Evolutionary conservation across 306 rosid species (phyloP), one percentile per base, ranked within the genome.

Genomic region (Casuarina glauca): DNA sequence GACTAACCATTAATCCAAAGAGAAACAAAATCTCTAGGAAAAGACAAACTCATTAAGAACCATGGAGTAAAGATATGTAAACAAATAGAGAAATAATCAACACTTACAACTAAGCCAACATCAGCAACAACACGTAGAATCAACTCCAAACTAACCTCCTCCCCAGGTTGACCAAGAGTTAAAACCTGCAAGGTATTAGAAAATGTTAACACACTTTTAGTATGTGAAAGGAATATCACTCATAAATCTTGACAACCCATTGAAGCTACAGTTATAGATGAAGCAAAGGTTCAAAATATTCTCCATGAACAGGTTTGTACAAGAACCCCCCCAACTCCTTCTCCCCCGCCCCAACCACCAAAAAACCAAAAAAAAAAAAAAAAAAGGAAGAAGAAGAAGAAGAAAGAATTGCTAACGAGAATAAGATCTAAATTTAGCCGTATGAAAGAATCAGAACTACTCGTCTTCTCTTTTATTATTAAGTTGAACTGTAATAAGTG

Each of bases 41-140:
- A 79, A 62, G 17, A 12, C 36, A 41, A 46, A 39, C 16, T 2
- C 7, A 32, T 16, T 4, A 36, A 32, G n/a, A 17, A 36, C 12
- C 57, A 70, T 17, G 13, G 9, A 9, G 71, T 36, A 58, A 50
- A 63, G 76, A 82, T 76, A 77, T 75, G 61, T 4, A 32, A 13
- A 12, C 6, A 60, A 6, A 68, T n/a, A 70, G 17, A 43, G 72
- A 39, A 49, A 44, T 16, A 58, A 80, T 15, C 7, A 52, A 41
- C 43, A 86, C 90, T 86, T 85, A 88, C 92, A 74, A 80, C 76
- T 61, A 96, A 86, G 74, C 99, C 99, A 80, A 91, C 98, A 16
- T 96, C 99, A 15, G 99, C 99, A 78, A 96, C 99, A 78, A 96
- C 97, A 53, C 97, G 90, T 32, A 95, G 88, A 79, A 91, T 90